Conservation (phyloP, 2,329 filamentous ascomycete species). For the Fusarium setosum region DNA sequence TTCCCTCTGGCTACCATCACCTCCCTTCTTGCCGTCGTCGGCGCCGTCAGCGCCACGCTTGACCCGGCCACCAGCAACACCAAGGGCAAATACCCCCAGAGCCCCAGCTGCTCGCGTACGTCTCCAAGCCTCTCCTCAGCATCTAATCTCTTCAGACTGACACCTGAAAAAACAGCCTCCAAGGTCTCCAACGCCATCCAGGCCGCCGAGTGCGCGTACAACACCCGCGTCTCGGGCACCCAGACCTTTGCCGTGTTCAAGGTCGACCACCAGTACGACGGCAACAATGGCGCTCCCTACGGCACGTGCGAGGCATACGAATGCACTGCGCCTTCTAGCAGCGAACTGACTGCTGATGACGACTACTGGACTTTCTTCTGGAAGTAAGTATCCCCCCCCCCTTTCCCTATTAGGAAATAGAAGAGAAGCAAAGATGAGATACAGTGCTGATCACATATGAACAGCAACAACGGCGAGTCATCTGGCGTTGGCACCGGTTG, state of each 20-base stretch:
- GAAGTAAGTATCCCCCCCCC: conserved; percentile 21
- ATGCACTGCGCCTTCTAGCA: conserved; percentile 30
- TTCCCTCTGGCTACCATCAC: conserved; percentile 33
- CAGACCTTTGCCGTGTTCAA: conserved; percentile 42
- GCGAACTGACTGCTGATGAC: conserved; percentile 17
- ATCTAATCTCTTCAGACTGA: neutral
- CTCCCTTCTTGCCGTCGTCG: conserved; percentile 33
- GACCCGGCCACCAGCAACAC: conserved; percentile 39
- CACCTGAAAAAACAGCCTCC: conserved; percentile 12
- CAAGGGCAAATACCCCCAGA: conserved; percentile 38
- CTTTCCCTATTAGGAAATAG: neutral
- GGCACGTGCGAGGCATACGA: conserved; percentile 37
- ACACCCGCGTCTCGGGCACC: conserved; percentile 38
- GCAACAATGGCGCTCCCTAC: conserved; percentile 39
- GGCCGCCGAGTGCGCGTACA: conserved; percentile 41
- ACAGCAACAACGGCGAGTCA: conserved; percentile 33
- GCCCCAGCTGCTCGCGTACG: conserved; percentile 34
- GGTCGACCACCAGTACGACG: conserved; percentile 39
- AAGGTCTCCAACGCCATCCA: conserved; percentile 40
- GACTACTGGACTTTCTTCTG: conserved; percentile 44
- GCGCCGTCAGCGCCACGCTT: conserved; percentile 37
- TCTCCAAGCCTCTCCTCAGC: neutral
- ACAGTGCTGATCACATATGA: neutral
- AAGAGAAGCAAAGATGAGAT: too few relatives aligned
- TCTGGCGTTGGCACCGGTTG: conserved; percentile 39